Evolutionary conservation across 176 grass and related monocot species (phyloP).

Genomic region (Lolium rigidum): DNA sequence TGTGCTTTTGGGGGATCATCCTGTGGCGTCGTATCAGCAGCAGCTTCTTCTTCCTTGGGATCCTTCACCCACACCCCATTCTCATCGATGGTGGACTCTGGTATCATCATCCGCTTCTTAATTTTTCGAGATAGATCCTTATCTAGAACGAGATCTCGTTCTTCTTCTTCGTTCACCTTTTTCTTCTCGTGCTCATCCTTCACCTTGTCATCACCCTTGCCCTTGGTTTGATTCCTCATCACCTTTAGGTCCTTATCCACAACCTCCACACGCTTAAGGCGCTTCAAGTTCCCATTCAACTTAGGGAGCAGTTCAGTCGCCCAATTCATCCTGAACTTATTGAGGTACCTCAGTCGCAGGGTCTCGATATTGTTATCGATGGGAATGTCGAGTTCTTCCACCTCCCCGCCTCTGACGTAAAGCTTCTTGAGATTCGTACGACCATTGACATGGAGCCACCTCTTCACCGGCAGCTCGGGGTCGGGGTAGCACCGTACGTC

Average conservation of each 20-base stretch:
- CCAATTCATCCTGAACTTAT: neutral
- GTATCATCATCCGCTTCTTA: neutral
- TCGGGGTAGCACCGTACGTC: constrained; percentile 49
- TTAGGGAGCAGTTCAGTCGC: fast-evolving
- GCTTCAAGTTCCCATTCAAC: neutral
- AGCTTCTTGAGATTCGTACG: neutral
- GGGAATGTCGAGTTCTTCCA: neutral
- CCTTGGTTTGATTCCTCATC: neutral
- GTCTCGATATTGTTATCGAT: neutral
- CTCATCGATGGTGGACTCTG: constrained; percentile 3
- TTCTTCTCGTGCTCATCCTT: neutral
- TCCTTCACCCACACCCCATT: constrained; percentile 44
- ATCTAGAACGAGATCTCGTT: neutral
- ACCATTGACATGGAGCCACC: neutral
- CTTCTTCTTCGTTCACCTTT: neutral
- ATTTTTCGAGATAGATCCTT: neutral
- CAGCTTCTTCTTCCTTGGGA: constrained; percentile 19
- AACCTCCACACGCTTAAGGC: constrained; percentile 34
- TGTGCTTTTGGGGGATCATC: neutral
- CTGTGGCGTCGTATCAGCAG: neutral
- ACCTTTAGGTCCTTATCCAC: constrained; percentile 22
- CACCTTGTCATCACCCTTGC: neutral
- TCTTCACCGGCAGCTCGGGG: neutral
- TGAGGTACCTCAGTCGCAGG: constrained; percentile 48
- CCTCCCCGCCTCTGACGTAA: constrained; percentile 47